Conservation (phyloP, 257 asterid genomes). For the Leonotis leonurus region DNA sequence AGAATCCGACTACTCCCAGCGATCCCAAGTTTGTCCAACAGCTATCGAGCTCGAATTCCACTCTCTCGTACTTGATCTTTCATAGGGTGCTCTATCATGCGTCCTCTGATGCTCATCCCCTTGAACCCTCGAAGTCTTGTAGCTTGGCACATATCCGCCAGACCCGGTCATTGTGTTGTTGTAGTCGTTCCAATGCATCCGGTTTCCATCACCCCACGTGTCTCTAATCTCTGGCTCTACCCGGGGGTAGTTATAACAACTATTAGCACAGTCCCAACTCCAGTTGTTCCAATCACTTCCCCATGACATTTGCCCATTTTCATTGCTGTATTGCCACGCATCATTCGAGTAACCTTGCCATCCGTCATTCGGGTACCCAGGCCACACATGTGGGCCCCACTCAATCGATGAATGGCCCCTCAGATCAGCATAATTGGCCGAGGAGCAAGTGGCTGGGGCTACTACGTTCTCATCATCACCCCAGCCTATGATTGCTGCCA, state of each 20-base stretch:
- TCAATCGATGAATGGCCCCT: neutral
- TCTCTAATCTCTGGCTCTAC: neutral
- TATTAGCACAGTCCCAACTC: neutral
- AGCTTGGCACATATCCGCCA: constrained; percentile 12
- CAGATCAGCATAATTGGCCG: neutral
- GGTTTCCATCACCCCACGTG: neutral
- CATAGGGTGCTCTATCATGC: constrained; percentile 4
- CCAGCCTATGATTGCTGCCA: constrained; percentile 44
- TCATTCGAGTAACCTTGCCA: constrained; percentile 21
- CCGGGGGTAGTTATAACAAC: neutral
- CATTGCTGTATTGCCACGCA: constrained; percentile 12
- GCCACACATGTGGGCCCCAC: constrained; percentile 20
- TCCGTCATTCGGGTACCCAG: constrained; percentile 10
- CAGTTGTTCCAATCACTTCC: constrained; percentile 19
- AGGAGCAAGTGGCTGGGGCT: neutral
- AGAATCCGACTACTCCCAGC: constrained; percentile 5
- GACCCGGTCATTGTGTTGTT: neutral
- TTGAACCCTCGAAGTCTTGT: neutral
- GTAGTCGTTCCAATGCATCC: constrained; percentile 17
- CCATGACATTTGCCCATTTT: constrained; percentile 13
- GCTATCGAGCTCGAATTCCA: constrained; percentile 6
- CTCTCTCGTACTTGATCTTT: neutral
- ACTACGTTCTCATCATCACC: constrained; percentile 31
- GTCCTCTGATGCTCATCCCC: neutral
- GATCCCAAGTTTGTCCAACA: constrained; percentile 21